Evolutionary conservation across 345 rosid genomes (phyloP).

Genomic region (Syzygium aqueum): DNA sequence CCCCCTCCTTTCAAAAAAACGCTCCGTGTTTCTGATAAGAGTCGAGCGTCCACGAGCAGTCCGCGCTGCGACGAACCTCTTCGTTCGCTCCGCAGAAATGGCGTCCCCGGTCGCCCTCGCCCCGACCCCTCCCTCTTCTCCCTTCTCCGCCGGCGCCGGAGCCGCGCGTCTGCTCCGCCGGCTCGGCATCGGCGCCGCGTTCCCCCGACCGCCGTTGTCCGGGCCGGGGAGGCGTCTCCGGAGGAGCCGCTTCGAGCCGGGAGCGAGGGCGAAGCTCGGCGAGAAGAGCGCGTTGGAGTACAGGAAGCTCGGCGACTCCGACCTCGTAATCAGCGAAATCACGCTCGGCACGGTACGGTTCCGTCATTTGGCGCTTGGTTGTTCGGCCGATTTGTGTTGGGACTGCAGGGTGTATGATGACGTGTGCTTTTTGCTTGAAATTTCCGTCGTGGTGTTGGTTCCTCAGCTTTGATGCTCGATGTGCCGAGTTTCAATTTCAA

Average conservation of each 20-base stretch:
- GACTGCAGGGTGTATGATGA: not conserved
- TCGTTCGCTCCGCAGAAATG: not conserved
- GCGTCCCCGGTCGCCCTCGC: not conserved
- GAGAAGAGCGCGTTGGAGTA: constrained; percentile 47
- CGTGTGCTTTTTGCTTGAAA: not conserved
- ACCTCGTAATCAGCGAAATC: constrained; percentile 65
- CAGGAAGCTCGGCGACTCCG: constrained; percentile 79
- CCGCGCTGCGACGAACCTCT: not conserved
- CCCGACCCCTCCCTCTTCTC: not conserved
- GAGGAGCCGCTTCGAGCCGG: not conserved
- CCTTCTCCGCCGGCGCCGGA: not conserved
- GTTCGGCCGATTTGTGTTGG: not conserved
- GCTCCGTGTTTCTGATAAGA: not conserved
- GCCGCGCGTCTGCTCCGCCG: not conserved
- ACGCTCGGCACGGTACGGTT: constrained; percentile 60
- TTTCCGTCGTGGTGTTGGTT: not conserved
- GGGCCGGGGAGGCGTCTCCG: not conserved
- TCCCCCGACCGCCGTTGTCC: not conserved
- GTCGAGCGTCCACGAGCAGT: not conserved
- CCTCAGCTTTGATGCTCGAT: not conserved
- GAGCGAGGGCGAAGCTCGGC: constrained; percentile 25
- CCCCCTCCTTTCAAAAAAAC: not conserved
- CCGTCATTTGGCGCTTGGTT: not conserved
- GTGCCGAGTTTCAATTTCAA: not conserved
- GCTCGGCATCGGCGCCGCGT: not conserved